Evolutionary conservation across 495 filamentous ascomycete species (phyloP), one percentile per base, ranked within the genome.

Genomic region (Chaetomium fimeti): DNA sequence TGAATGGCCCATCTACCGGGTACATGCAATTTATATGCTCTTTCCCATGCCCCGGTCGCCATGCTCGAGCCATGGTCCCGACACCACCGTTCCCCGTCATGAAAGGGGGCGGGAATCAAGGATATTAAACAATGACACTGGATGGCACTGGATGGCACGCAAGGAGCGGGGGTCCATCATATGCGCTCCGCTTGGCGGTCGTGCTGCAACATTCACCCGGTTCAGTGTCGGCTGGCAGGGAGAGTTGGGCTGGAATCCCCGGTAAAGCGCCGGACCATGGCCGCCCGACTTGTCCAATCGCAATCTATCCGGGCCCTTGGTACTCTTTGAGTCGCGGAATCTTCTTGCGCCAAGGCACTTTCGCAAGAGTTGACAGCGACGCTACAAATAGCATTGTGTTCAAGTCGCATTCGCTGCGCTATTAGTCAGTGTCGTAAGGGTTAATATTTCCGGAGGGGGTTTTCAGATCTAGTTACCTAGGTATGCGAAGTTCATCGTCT

Each of bases 141-240:
- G 8, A 36, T 36, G 32, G 32, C 32, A 36, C 32, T 11, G 45
- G 13, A 52, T 27, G 48, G 24, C 12, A 49, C 8, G 15, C n/a
- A 22, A 13, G 25, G 22, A 60, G 57, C 57, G 57, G 57, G 57
- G 57, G 43, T 13, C 57, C 24, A 18, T 36, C 8, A 60, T 60
- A 49, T 60, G 1, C 8, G 57, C 11, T 5, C 5, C 11, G 57
- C 57, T 60, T 60, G 57, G 57, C 57, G 57, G 57, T 45, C 42
- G 49, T 60, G 57, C 42, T 36, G 18, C n/a, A 7, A n/a, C 45
- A 60, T 49, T 60, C 57, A 49, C 13, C 57, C 57, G 57, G 57
- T 22, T 32, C 57, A 28, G 43, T 27, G 57, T 13, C 16, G 57
- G 57, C 57, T 32, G 0, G 28, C 42, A 49, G 28, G 18, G 15